Conservation (phyloP, 1,284 basidiomycete genomes). For the Fomitopsis pinicola region DNA sequence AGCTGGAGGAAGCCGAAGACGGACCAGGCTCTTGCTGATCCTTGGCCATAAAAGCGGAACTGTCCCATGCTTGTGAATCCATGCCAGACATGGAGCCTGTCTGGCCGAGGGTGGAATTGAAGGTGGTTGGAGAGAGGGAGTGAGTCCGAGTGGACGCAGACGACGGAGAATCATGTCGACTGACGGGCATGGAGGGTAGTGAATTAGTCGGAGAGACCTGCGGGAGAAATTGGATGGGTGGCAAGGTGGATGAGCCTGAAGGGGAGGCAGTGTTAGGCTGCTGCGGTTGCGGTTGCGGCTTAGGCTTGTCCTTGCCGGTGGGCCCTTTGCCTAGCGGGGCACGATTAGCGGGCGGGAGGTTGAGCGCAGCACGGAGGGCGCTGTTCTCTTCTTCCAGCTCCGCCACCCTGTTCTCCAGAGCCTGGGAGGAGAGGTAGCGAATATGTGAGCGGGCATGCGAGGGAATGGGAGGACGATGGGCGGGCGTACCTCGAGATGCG, state of each 20-base stretch:
- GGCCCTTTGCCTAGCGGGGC: slow-evolving; percentile 74
- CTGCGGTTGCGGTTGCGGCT: slow-evolving; percentile 23
- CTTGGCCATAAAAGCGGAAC: slow-evolving; percentile 50
- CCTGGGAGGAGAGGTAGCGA: slow-evolving; percentile 38
- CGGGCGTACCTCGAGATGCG: slow-evolving; percentile 74
- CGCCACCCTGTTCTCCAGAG: slow-evolving; percentile 77
- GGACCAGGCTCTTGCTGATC: slow-evolving; percentile 39
- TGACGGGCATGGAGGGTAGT: slow-evolving; percentile 14
- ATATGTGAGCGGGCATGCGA: neutral
- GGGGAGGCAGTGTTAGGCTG: slow-evolving; percentile 22
- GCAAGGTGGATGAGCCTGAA: slow-evolving; percentile 10
- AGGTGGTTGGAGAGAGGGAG: slow-evolving; percentile 30
- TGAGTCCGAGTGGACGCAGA: slow-evolving; percentile 30
- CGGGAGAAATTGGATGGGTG: slow-evolving; percentile 12
- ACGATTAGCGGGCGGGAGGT: slow-evolving; percentile 71
- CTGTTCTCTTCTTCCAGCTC: slow-evolving; percentile 85
- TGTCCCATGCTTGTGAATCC: slow-evolving; percentile 53
- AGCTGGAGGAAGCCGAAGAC: slow-evolving; percentile 35
- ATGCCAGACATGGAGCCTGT: slow-evolving; percentile 41
- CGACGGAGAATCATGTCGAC: slow-evolving; percentile 30
- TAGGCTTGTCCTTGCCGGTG: slow-evolving; percentile 78
- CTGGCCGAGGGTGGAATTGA: slow-evolving; percentile 30
- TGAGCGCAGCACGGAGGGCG: slow-evolving; percentile 70
- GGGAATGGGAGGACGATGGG: neutral
- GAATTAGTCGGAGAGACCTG: slow-evolving; percentile 9